Base-by-base conservation (phyloP, 2,329 filamentous ascomycete genomes). In the Trichoderma citrinoviride region DNA sequence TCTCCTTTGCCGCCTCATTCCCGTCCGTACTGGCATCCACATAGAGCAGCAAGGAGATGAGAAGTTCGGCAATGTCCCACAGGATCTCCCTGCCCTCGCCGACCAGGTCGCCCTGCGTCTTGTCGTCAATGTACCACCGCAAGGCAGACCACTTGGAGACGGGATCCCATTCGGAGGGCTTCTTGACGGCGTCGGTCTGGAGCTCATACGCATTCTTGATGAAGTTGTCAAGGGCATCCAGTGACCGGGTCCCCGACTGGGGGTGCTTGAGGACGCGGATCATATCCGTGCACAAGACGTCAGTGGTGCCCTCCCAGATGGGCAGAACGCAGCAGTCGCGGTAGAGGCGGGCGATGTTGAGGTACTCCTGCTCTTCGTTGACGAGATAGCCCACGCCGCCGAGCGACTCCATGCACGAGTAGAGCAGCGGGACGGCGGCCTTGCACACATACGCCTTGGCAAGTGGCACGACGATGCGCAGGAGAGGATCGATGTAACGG, bases 291-390 rank as follows among this genome's bases (percentile, higher is more conserved):
- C 85, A 85, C 63, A 92, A 79, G 6, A 92, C 87, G 70, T 91
- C 88, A 0, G 88, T 90, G 0, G 90, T 92, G 1, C 89, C 88
- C 74, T 90, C 88, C 87, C 88, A 90, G 55, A 92, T 91, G 15
- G 84, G 82, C 57, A 85, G 77, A 3, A 91, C 89, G 7, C 77
- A 80, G 1, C 82, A 85, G 69, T 92, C 89, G 7, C 90, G 83
- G 70, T 87, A 86, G 1, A 91, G 77, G 7, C 87, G 82, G 0
- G 88, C 83, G 3, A 92, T 77, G 70, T 92, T 92, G 65, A 90
- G 78, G 43, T 86, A 82, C 56, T 87, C 85, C 65, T 86, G 84
- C 65, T 86, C 83, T 43, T 83, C 79, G 69, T 89, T 89, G 70
- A 87, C 80, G 25, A 88, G 81, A 69, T 90, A 90, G 0, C 88